Evolutionary conservation across 2,329 filamentous ascomycete genomes (phyloP), one percentile per base, ranked within the genome.

Genomic region (Colletotrichum coccodes): DNA sequence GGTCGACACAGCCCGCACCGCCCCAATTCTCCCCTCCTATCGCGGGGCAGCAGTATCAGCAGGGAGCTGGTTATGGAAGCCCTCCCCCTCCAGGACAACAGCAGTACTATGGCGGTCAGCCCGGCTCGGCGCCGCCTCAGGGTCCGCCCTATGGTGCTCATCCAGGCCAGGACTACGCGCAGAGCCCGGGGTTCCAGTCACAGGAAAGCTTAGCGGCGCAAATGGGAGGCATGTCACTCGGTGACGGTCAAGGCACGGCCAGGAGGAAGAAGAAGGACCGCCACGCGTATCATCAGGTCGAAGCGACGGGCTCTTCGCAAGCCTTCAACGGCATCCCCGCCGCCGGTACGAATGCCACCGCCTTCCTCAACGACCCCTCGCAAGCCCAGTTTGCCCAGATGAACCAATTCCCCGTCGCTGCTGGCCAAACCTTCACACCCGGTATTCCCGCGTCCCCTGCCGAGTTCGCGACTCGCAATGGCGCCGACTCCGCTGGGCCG

Each of bases 191-290:
- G 46, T 76, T 78, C 62, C 81, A 81, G 65, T 68, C 65, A 26
- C 86, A 89, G 74, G 81, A 77, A 63, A 84, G 83, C 18, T 78
- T 94, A 68, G 86, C 90, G 53, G 87, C 90, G 63, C 94, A 97
- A 79, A 92, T 97, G 91, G 91, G 91, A 47, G 90, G 90, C 69
- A 89, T 97, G 87, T 90, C 86, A 46, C 83, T 97, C 73, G 89
- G 86, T 3, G 85, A 86, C 47, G 80, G 85, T 52, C 83, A 84
- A 40, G 78, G 87, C 56, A 83, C 83, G 3, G 81, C 81, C 65
- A 86, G 90, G 78, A 92, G 86, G 80, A 94, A 95, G 86, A 98
- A 97, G 89, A 98, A 97, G 87, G 92, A 98, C 79, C 90, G 94
- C 68, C 95, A 98, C 81, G 95, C 95, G 71, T 93, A 97, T 80